A percentile compares a stretch with the other conserved stretches of the same genome.
Conservation (phyloP, 179 eudicot species). For the Vitellaria paradoxa region DNA sequence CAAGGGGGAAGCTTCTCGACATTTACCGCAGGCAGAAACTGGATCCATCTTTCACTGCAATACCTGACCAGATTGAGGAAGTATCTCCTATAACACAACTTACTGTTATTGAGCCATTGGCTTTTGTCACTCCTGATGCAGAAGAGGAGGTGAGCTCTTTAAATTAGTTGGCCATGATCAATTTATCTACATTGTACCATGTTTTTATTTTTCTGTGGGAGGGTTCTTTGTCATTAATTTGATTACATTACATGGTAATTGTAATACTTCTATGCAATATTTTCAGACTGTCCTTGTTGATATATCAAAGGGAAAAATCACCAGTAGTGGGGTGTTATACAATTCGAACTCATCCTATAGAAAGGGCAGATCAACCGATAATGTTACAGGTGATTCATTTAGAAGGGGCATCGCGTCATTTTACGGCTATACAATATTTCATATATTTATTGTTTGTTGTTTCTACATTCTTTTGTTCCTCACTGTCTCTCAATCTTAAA, state of each 20-base stretch:
- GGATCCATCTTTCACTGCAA: slow-evolving; percentile 30
- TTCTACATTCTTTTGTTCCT: neutral
- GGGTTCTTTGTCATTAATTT: neutral
- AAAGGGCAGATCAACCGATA: slow-evolving; percentile 45
- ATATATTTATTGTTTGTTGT: neutral
- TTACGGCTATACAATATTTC: neutral
- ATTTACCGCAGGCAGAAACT: slow-evolving; percentile 71
- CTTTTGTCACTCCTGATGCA: slow-evolving; percentile 70
- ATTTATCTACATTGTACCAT: neutral
- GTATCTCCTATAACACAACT: slow-evolving; percentile 49
- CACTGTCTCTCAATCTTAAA: neutral
- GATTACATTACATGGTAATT: slow-evolving; percentile 2
- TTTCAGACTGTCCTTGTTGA: slow-evolving; percentile 57
- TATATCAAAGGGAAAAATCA: slow-evolving; percentile 77
- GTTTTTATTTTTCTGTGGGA: neutral
- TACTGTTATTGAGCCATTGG: slow-evolving; percentile 59
- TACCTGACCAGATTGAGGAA: slow-evolving; percentile 56
- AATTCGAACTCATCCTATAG: slow-evolving; percentile 26
- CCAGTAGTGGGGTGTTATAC: slow-evolving; percentile 52
- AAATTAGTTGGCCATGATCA: neutral
- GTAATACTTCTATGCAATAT: neutral
- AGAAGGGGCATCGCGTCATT: neutral
- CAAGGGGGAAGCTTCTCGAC: slow-evolving; percentile 88
- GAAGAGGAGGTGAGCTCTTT: slow-evolving; percentile 67
- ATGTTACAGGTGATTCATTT: slow-evolving; percentile 42